These are phyloP conservation scores for Neofusicoccum ribis DNA, from an alignment of 2,329 filamentous ascomycete genomes.

Conservation along the genomic window DNA sequence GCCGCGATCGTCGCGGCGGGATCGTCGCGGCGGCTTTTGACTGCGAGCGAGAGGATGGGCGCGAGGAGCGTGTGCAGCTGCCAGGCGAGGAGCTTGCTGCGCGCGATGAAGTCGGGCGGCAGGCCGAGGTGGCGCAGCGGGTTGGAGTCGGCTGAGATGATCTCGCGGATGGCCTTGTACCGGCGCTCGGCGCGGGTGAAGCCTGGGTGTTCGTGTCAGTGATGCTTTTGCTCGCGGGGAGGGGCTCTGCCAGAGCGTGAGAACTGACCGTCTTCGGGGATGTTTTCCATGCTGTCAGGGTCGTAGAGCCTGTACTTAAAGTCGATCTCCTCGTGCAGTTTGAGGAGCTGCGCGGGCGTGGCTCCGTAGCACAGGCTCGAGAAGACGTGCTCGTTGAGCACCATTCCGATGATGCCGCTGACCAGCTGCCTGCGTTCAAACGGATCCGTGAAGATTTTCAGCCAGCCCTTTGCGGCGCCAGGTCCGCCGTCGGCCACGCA, in stretches of 20 bases:
- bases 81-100: slow-evolving; percentile 2
- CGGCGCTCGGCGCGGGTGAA: background rate
- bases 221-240: too few species aligned
- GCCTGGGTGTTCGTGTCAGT: background rate
- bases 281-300: too few species aligned
- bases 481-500: background rate
- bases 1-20: too few species aligned
- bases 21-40: too few species aligned
- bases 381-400: slow-evolving; percentile 18
- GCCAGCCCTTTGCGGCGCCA: background rate
- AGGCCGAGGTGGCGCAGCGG: background rate
- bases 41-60: background rate
- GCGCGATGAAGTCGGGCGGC: background rate
- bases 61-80: background rate
- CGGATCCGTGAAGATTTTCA: background rate
- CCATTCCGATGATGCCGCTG: slow-evolving; percentile 1
- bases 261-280: slow-evolving; percentile 8
- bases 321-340: slow-evolving; percentile 1
- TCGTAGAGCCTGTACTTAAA: background rate
- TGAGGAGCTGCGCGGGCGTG: background rate
- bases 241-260: background rate
- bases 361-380: slow-evolving; percentile 11
- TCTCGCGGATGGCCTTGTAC: background rate
- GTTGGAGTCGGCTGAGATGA: background rate
- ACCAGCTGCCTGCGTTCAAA: background rate